A percentile compares a stretch with the other conserved stretches of the same genome.
phyloP scores from a whole-genome alignment of 768 basidiomycete genomes.

The Leccinum rimulosum region DNA sequence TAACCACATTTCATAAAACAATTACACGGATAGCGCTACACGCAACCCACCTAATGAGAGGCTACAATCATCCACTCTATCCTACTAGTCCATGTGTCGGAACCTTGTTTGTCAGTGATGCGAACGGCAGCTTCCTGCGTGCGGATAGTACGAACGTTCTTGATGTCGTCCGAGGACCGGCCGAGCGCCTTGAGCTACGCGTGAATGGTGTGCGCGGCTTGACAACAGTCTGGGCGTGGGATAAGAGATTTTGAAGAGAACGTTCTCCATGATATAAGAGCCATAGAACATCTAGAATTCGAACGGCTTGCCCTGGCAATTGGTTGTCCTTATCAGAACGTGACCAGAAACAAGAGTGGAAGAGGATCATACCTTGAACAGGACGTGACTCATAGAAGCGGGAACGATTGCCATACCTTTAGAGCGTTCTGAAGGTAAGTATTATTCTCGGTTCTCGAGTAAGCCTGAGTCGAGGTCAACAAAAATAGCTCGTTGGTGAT shows the following conservation, averaged over 20 bases:
- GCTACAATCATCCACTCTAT: too few relatives aligned
- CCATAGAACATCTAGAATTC: conserved; percentile 88
- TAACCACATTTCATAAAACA: too few relatives aligned
- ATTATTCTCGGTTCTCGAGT: conserved; percentile 34
- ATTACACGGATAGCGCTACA: too few relatives aligned
- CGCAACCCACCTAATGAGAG: too few relatives aligned
- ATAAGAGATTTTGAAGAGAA: conserved; percentile 92
- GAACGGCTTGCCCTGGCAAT: conserved; percentile 72
- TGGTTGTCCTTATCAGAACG: not conserved
- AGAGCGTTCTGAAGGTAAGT: conserved; percentile 48
- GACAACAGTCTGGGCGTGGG: conserved; percentile 95
- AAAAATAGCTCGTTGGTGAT: conserved; percentile 61
- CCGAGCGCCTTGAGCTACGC: conserved; percentile 74
- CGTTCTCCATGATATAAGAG: conserved; percentile 93
- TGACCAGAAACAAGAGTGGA: not conserved
- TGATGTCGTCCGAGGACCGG: conserved; percentile 87
- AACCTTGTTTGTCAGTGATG: conserved; percentile 91
- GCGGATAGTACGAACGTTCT: conserved; percentile 84
- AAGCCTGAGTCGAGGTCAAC: conserved; percentile 47
- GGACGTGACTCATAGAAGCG: conserved; percentile 91
- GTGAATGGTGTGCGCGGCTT: conserved; percentile 80
- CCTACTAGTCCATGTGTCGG: too few relatives aligned
- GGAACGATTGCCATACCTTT: conserved; percentile 30
- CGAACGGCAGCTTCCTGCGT: conserved; percentile 92
- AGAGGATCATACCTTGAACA: conserved; percentile 71